These are phyloP conservation scores for Wickerhamiella siamensis DNA, from an alignment of 805 yeast genomes.

Conservation along the genomic window DNA sequence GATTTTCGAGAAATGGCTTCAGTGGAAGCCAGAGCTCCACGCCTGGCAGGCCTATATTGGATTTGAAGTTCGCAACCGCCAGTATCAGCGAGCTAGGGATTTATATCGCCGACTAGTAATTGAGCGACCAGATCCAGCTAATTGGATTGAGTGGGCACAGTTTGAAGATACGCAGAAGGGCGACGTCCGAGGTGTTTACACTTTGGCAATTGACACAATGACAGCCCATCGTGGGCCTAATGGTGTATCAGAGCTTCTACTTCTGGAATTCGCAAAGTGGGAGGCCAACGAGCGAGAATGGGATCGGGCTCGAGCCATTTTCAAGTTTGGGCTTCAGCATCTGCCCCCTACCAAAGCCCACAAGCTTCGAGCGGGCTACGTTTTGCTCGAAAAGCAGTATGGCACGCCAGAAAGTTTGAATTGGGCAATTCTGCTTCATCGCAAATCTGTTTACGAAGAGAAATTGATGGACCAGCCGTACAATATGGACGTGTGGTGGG, in stretches of 20 bases:
- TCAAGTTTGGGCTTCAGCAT: constrained; percentile 34
- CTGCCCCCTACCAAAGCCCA: constrained; percentile 29
- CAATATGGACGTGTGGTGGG: constrained; percentile 69
- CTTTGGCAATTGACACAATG: constrained; percentile 47
- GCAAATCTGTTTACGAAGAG: constrained; percentile 42
- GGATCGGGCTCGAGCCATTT: constrained; percentile 50
- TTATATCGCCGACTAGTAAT: constrained; percentile 44
- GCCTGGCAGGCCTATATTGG: constrained; percentile 68
- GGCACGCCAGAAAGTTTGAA: constrained; percentile 46
- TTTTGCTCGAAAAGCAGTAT: constrained; percentile 50
- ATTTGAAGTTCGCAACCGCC: constrained; percentile 56
- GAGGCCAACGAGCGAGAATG: constrained; percentile 46
- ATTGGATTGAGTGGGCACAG: constrained; percentile 64
- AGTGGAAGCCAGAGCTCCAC: constrained; percentile 49
- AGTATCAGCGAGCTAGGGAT: constrained; percentile 40
- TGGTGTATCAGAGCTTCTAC: constrained; percentile 27
- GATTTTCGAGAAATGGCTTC: constrained; percentile 67
- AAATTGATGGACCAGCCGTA: constrained; percentile 32
- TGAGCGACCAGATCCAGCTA: constrained; percentile 36
- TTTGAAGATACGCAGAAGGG: constrained; percentile 47
- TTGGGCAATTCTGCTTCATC: constrained; percentile 35
- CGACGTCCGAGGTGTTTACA: constrained; percentile 47
- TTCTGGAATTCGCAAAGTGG: constrained; percentile 52
- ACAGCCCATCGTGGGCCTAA: constrained; percentile 17
- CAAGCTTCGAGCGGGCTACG: constrained; percentile 31